Evolutionary conservation across 352 stramenopile genomes (phyloP), one percentile per base, ranked within the genome.

Genomic region (Phytophthora fragariaefolia): DNA sequence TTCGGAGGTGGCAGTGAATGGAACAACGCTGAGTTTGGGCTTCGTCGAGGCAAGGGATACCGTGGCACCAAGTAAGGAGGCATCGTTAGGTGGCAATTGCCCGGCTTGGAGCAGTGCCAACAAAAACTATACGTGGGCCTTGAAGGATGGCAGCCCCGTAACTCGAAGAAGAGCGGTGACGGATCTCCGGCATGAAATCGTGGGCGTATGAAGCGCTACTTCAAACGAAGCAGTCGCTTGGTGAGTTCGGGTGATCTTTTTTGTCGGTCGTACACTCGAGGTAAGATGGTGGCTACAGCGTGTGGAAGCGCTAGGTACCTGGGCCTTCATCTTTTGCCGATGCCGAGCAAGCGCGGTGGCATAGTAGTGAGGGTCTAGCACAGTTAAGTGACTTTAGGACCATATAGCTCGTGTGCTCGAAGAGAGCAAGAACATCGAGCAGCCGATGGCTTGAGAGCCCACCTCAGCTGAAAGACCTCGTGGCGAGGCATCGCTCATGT

Each of bases 1-100:
- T 94, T 83, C 60, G 86, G 86, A 23, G 73, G 74, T 17, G 82
- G 82, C 17, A 83, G 73, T 36, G 86, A 94, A 69, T 94, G 85
- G 85, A 94, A 94, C 72, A 94, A 94, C 59, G 85, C 83, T 36
- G 85, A 94, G 71, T 94, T 94, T 55, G 85, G 85, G 0, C 71
- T 94, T 13, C 80, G 82, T 53, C 85, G 85, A 12, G 85, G 85
- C 8, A 78, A 79, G 55, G 74, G 76, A 5, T 94, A 92, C 66
- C 82, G 83, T 57, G 85, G 85, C 9, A 66, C 56, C 32, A 90
- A 90, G 76, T 90, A 81, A 40, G 9, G 40, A 12, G 18, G 20
- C 8, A 24, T 51, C 30, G 43, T 26, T 10, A 2, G 23, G 23
- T 27, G 23, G 12, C n/a, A 13, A 38, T 28, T n/a, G n/a, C 34